A percentile compares a stretch with the other conserved stretches of the same genome.
These are phyloP conservation scores for Hypomontagnella monticulosa DNA, from an alignment of 495 filamentous ascomycete species.

Conservation along the genomic window DNA sequence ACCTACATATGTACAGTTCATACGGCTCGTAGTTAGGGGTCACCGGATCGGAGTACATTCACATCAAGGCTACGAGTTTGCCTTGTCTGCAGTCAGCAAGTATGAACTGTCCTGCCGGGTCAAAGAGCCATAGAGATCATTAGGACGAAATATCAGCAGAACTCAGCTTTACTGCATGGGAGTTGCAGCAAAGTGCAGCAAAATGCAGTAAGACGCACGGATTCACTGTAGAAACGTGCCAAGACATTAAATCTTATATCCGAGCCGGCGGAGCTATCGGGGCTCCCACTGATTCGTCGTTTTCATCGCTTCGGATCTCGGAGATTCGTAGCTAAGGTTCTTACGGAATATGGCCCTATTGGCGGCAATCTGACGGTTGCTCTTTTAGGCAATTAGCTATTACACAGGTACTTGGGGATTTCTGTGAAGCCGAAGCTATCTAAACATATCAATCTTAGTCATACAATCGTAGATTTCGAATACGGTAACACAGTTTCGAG, in stretches of 20 bases:
- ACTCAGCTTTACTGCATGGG: not conserved
- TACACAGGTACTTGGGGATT: too few species aligned
- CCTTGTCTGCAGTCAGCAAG: constrained; percentile 5
- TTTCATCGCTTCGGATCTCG: constrained; percentile 32
- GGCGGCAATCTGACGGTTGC: not conserved
- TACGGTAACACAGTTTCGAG: too few species aligned
- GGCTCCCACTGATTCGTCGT: not conserved
- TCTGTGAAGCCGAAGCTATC: too few species aligned
- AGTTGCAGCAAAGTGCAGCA: not conserved
- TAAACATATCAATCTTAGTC: too few species aligned
- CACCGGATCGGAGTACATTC: constrained; percentile 27
- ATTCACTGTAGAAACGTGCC: not conserved
- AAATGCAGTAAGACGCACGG: constrained; percentile 3
- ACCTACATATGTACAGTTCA: constrained; percentile 3
- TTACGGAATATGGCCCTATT: too few species aligned
- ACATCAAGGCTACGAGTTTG: constrained; percentile 19
- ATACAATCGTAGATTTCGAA: too few species aligned
- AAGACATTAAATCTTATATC: constrained; percentile 17
- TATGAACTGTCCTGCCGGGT: constrained; percentile 1
- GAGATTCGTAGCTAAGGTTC: constrained; percentile 24
- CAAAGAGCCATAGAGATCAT: constrained; percentile 9
- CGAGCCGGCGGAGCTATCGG: constrained; percentile 29
- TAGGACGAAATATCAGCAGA: not conserved
- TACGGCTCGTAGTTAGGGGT: constrained; percentile 36
- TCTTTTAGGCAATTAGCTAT: not conserved